phyloP scores from a whole-genome alignment of 768 basidiomycete species.

The Russula earlei region DNA sequence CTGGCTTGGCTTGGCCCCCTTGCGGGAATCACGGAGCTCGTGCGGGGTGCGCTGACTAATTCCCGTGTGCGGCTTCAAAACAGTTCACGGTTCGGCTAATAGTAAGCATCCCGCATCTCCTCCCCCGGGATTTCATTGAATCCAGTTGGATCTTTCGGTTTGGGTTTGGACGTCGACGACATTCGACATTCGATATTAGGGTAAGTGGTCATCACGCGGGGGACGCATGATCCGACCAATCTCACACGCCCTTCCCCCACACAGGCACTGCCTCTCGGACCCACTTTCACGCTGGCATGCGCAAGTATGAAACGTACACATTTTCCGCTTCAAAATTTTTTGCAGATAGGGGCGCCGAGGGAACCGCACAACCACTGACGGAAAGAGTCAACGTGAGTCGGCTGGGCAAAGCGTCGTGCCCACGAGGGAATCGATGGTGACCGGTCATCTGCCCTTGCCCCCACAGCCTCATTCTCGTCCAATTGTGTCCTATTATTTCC shows the following conservation, averaged over 20 bases:
- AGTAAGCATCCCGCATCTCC: background rate
- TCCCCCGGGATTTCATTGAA: background rate
- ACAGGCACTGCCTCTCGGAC: background rate
- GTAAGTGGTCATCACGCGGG: too few species aligned
- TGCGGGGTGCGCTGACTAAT: background rate
- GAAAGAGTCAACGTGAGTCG: conserved; percentile 62
- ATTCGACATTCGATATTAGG: too few species aligned
- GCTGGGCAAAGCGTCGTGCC: too few species aligned
- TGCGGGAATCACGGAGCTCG: background rate
- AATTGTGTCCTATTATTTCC: conserved; percentile 93
- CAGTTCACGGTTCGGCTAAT: background rate
- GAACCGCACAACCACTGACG: conserved; percentile 70
- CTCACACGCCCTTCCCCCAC: background rate
- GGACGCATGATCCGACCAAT: too few species aligned
- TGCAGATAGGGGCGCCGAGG: conserved; percentile 60
- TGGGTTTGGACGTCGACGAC: too few species aligned
- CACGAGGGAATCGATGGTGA: background rate
- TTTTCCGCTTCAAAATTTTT: conserved; percentile 73
- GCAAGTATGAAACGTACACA: conserved; percentile 30
- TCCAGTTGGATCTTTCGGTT: too few species aligned
- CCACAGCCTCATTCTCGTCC: conserved; percentile 69
- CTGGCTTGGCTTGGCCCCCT: background rate
- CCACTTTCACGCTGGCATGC: background rate
- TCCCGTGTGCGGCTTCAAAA: background rate
- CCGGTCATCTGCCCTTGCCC: background rate